Percentiles rank a stretch among this genome's conserved stretches.
These are phyloP conservation scores for Pezicula neosporulosa DNA, from an alignment of 2,329 filamentous ascomycete genomes.

Conservation along the genomic window DNA sequence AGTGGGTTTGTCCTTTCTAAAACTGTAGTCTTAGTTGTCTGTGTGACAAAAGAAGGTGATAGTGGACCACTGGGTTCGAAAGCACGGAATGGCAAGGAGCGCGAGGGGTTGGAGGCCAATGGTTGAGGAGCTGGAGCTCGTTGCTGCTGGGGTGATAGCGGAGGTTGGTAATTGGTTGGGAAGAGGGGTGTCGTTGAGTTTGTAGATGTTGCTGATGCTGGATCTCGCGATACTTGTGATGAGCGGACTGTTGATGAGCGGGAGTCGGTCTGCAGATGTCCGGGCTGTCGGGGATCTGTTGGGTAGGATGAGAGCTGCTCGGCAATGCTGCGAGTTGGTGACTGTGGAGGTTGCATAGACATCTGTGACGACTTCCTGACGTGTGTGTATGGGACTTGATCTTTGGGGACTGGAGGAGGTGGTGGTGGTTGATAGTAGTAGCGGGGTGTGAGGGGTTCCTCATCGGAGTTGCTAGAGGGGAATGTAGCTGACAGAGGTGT, in stretches of 20 bases:
- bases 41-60: conserved; percentile 42
- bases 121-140: conserved; percentile 9
- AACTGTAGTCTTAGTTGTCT: conserved; percentile 60
- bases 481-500: conserved; percentile 60
- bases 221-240: conserved; percentile 8
- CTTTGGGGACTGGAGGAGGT: conserved; percentile 52
- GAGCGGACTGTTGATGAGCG: conserved; percentile 11
- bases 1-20: conserved; percentile 53
- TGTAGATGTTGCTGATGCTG: conserved; percentile 15
- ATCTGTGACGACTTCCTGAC: conserved; percentile 10
- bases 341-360: conserved; percentile 6
- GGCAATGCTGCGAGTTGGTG: conserved; percentile 23
- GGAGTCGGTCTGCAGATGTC: conserved; percentile 14
- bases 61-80: conserved; percentile 51
- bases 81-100: conserved; percentile 56
- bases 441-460: conserved; percentile 54
- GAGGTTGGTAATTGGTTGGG: conserved; percentile 4
- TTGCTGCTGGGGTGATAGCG: neutral
- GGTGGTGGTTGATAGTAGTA: conserved; percentile 51
- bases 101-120: conserved; percentile 15
- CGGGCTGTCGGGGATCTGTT: neutral
- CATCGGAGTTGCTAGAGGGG: conserved; percentile 51
- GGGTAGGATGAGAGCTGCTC: conserved; percentile 18
- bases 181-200: conserved; percentile 14
- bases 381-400: conserved; percentile 35